Evolutionary conservation across 352 stramenopile genomes (phyloP).

Genomic region (Phytophthora podocarpi): DNA sequence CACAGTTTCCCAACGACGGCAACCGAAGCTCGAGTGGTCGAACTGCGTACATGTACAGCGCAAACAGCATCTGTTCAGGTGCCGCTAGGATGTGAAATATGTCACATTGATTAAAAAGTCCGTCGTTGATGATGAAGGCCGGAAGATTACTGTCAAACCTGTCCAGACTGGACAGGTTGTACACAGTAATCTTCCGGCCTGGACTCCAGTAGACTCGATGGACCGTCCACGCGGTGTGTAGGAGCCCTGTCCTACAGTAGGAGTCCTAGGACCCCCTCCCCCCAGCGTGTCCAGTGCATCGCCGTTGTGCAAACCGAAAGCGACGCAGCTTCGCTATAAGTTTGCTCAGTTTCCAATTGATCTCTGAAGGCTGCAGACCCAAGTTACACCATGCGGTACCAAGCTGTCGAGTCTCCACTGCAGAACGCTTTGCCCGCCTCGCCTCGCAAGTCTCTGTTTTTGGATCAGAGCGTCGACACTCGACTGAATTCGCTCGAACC

Average conservation of each 20-base stretch:
- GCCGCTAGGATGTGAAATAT: slow-evolving; percentile 16
- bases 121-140: slow-evolving; percentile 15
- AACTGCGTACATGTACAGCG: no score
- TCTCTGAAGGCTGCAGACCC: neutral
- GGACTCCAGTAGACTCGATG: no score
- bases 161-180: no score
- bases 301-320: neutral
- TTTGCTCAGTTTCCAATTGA: slow-evolving; percentile 24
- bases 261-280: no score
- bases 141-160: slow-evolving; percentile 4
- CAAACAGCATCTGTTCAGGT: neutral
- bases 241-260: no score
- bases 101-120: slow-evolving; percentile 2
- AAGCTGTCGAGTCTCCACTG: slow-evolving; percentile 18
- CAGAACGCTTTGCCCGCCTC: neutral
- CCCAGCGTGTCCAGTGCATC: slow-evolving; percentile 11
- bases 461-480: neutral
- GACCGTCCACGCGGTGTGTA: slow-evolving; percentile 7
- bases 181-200: no score
- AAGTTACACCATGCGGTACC: slow-evolving; percentile 7
- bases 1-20: neutral
- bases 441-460: slow-evolving; percentile 3
- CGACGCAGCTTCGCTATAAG: neutral
- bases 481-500: slow-evolving; percentile 27
- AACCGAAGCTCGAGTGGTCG: neutral